phyloP scores from a whole-genome alignment of 768 basidiomycete genomes.

The Mycena epipterygia region DNA sequence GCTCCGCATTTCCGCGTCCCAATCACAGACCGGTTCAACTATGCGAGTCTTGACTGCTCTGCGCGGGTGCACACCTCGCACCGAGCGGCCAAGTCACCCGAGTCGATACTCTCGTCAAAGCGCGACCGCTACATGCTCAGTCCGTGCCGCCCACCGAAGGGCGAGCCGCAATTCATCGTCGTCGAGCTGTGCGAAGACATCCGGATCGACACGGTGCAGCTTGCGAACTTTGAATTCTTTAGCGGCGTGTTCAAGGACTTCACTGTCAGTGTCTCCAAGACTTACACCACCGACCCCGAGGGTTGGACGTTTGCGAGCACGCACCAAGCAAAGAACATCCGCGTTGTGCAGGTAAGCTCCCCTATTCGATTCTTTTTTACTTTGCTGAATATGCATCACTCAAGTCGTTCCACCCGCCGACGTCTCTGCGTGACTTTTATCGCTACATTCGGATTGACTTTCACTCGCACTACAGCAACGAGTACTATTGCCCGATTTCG shows the following conservation, averaged over 20 bases:
- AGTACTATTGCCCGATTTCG: constrained; percentile 96
- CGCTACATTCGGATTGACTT: constrained; percentile 96
- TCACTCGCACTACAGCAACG: constrained; percentile 91
- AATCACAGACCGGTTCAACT: constrained; percentile 92
- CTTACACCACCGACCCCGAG: constrained; percentile 70
- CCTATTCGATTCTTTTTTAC: background rate
- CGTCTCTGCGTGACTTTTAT: constrained; percentile 86
- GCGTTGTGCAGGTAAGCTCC: constrained; percentile 88
- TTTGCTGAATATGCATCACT: background rate
- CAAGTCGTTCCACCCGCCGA: constrained; percentile 84
- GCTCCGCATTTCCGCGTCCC: constrained; percentile 81
- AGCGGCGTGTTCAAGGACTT: constrained; percentile 96
- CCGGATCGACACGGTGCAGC: constrained; percentile 93
- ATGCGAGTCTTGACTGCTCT: constrained; percentile 92
- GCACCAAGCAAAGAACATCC: constrained; percentile 88
- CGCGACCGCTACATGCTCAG: constrained; percentile 98
- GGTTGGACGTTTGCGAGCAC: constrained; percentile 83
- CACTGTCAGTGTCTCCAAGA: constrained; percentile 88
- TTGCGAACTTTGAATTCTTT: constrained; percentile 99
- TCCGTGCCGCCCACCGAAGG: constrained; percentile 77
- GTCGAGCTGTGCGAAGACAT: constrained; percentile 99
- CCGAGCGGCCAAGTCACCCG: constrained; percentile 83
- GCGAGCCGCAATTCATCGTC: constrained; percentile 82
- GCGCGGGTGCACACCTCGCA: constrained; percentile 92
- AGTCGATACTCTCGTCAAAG: constrained; percentile 88